Base-by-base conservation (phyloP, 805 yeast species). In the Yarrowia sp. region DNA sequence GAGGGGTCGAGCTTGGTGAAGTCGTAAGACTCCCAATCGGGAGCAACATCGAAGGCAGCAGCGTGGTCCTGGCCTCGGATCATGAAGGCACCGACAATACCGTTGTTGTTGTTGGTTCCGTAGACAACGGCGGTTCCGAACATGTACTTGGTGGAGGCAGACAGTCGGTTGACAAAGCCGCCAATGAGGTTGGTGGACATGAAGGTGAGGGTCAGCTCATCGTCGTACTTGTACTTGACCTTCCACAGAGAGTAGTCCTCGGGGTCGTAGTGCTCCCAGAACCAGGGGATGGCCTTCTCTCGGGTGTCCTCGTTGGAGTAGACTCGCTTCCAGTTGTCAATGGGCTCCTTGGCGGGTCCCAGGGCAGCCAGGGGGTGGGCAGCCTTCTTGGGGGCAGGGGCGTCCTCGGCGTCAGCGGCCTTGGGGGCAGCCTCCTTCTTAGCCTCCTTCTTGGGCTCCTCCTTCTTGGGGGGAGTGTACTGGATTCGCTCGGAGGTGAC, bases 101-200 rank as follows among this genome's bases (percentile, higher is more conserved):
- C 98, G 84, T 94, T 94, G 89, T 89, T 85, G 90, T 92, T 94
- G 92, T 92, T 92, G 85, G 91, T 98, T 83, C 99, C 99, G 84
- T 91, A 94, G 74, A 95, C 98, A 76, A 93, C 97, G 82, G 89
- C 81, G 77, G 88, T 84, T 79, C 98, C 99, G 80, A 94, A 94
- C 86, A 95, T 80, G 87, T 87, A 94, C 84, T 94, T 94, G 84
- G 91, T 85, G 72, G 98, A 94, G 73, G 87, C 98, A 70, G 87
- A 79, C 78, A 94, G 87, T 85, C 99, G 91, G 90, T 88, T 88
- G 89, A 94, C 91, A 90, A 94, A 94, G 79, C 98, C 98, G 79
- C 98, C 98, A 78, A 95, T 84, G 82, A 92, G 87, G 88, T 94
- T 94, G 89, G 92, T 92, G 76, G 98, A 91, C 98, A 95, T 95